A percentile compares a stretch with the other conserved stretches of the same genome.
phyloP scores from a whole-genome alignment of 257 asterid species.

The Agastache rugosa region DNA sequence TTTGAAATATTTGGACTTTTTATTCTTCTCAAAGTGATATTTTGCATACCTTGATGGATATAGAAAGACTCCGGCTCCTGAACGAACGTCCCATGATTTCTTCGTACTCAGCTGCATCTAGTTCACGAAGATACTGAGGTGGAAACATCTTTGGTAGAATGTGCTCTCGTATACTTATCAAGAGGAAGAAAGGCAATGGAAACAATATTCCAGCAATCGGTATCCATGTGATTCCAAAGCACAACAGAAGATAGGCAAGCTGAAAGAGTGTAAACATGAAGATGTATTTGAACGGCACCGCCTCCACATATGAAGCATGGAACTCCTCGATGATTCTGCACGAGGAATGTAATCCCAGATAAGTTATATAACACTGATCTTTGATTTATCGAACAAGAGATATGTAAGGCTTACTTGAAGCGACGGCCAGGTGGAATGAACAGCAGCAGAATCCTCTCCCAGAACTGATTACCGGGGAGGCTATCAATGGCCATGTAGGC shows the following conservation, averaged over 20 bases:
- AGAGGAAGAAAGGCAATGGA: slow-evolving; percentile 81
- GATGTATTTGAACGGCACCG: slow-evolving; percentile 84
- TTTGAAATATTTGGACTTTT: not conserved
- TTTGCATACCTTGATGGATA: slow-evolving; percentile 49
- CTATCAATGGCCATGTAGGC: slow-evolving; percentile 99
- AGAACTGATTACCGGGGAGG: slow-evolving; percentile 93
- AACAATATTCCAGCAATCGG: slow-evolving; percentile 89
- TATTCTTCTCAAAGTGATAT: not conserved
- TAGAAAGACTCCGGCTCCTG: slow-evolving; percentile 47
- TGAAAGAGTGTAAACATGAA: slow-evolving; percentile 72
- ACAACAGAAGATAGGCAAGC: slow-evolving; percentile 59
- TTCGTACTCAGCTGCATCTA: slow-evolving; percentile 88
- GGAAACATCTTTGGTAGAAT: slow-evolving; percentile 77
- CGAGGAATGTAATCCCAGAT: slow-evolving; percentile 17
- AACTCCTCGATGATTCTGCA: slow-evolving; percentile 71
- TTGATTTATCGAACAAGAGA: not conserved
- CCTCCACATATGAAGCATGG: slow-evolving; percentile 83
- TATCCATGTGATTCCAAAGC: slow-evolving; percentile 94
- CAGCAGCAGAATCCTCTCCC: slow-evolving; percentile 87
- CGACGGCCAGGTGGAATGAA: slow-evolving; percentile 84
- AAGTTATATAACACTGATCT: not conserved
- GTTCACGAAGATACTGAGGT: slow-evolving; percentile 59
- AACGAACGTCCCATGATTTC: slow-evolving; percentile 67
- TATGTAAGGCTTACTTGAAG: slow-evolving; percentile 68
- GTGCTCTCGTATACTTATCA: slow-evolving; percentile 74